Evolutionary conservation across 2,329 filamentous ascomycete genomes (phyloP).

Genomic region (Mycocentrospora acerina): DNA sequence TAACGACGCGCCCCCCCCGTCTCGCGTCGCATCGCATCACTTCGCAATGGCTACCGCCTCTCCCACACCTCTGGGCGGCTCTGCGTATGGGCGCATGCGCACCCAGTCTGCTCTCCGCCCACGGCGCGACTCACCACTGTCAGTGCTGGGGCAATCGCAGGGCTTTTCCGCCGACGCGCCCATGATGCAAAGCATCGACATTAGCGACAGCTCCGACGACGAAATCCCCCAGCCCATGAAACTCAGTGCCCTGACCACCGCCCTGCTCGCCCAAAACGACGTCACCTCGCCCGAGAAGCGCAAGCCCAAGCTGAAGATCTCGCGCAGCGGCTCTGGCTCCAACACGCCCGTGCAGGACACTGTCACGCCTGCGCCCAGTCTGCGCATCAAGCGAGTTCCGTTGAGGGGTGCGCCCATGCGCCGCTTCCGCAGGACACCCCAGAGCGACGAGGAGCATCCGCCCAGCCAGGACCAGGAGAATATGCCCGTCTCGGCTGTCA

Average conservation of each 20-base stretch:
- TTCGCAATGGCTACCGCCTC: slow-evolving; percentile 42
- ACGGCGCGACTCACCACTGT: slow-evolving; percentile 50
- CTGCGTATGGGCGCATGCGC: slow-evolving; percentile 42
- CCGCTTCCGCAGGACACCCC: slow-evolving; percentile 41
- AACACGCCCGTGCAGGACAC: slow-evolving; percentile 43
- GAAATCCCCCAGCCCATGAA: slow-evolving; percentile 86
- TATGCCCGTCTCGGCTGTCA: slow-evolving; percentile 50
- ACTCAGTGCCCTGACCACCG: slow-evolving; percentile 89
- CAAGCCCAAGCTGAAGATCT: slow-evolving; percentile 42
- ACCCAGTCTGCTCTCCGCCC: slow-evolving; percentile 37
- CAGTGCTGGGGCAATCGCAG: slow-evolving; percentile 46
- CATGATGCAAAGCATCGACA: slow-evolving; percentile 52
- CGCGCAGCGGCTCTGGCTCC: slow-evolving; percentile 37
- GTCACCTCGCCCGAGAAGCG: slow-evolving; percentile 42
- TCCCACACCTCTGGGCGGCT: slow-evolving; percentile 40
- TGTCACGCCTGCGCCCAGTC: slow-evolving; percentile 44
- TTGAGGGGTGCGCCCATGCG: slow-evolving; percentile 44
- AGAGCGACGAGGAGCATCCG: slow-evolving; percentile 42
- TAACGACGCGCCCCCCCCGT: slow-evolving; percentile 19
- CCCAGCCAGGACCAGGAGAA: slow-evolving; percentile 79
- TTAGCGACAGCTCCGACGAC: slow-evolving; percentile 90
- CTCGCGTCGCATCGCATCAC: too few species aligned
- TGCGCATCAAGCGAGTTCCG: slow-evolving; percentile 43
- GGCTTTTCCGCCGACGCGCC: slow-evolving; percentile 49
- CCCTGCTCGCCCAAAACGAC: slow-evolving; percentile 63